These are phyloP conservation scores for Forsythia suspensa DNA, from an alignment of 257 asterid genomes.

Conservation along the genomic window DNA sequence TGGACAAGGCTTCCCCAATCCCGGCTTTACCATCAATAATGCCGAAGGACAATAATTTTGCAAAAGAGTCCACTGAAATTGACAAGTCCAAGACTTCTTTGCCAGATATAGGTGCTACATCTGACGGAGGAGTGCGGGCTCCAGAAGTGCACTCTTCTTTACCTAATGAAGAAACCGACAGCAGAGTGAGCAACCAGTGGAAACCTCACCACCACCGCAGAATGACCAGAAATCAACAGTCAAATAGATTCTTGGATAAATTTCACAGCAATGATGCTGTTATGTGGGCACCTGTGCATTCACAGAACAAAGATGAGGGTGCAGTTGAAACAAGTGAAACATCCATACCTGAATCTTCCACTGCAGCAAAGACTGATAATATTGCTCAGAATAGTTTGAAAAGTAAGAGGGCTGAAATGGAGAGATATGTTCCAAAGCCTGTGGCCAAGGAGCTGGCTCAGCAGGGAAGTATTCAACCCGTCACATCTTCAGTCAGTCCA, in stretches of 20 bases:
- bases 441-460: constrained; percentile 91
- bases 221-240: constrained; percentile 58
- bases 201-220: constrained; percentile 67
- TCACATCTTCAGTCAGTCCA: constrained; percentile 33
- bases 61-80: constrained; percentile 34
- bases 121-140: constrained; percentile 38
- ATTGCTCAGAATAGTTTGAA: constrained; percentile 51
- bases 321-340: constrained; percentile 48
- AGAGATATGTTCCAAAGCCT: constrained; percentile 91
- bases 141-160: constrained; percentile 40
- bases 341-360: constrained; percentile 33
- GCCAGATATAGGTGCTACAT: constrained; percentile 35
- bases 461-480: constrained; percentile 50
- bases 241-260: constrained; percentile 59
- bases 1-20: constrained; percentile 36
- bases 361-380: constrained; percentile 42
- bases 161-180: constrained; percentile 52
- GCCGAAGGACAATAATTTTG: constrained; percentile 29
- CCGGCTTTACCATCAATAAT: constrained; percentile 36
- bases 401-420: constrained; percentile 97
- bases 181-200: constrained; percentile 49
- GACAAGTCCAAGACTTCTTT: constrained; percentile 38
- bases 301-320: constrained; percentile 60
- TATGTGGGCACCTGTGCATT: constrained; percentile 91
- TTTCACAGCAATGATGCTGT: constrained; percentile 59